Evolutionary conservation across 2,329 filamentous ascomycete species (phyloP), one percentile per base, ranked within the genome.

Genomic region (Alternaria alternata): DNA sequence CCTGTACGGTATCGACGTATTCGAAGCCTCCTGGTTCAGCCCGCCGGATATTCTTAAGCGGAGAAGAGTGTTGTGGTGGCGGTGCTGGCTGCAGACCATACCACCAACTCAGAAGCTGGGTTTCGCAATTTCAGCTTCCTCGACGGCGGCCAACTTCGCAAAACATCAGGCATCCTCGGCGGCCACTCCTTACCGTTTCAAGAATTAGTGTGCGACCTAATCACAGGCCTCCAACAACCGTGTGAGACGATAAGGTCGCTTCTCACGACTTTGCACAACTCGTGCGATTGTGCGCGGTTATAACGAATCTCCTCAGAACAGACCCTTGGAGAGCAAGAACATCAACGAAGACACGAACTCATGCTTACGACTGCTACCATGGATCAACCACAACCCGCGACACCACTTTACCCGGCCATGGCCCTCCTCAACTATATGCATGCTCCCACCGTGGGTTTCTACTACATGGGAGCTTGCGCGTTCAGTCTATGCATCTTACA

Each of bases 401-500:
- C 64, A 36, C 36, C 64, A 24, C 65, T 69, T 22, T 60, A 62
- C 30, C 58, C 69, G 18, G 70, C 70, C 24, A 70, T 73, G 68
- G 62, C 56, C n/a, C 63, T 77, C 5, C 61, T 78, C 34, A 64
- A 74, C 54, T 77, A 78, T 43, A 67, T 75, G 62, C 73, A 78
- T 32, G 75, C 75, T 9, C 75, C 75, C 1, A 54, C 65, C 0
- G 68, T 77, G 3, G 75, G 67, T 12, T 72, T 73, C 49, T 76
- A 73, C 67, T 77, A 68, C 43, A 48, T 76, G 8, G 72, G 63
- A 39, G 68, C 73, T 11, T 62, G 67, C 34, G 59, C 60, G 5
- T 76, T 76, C 57, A 67, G 68, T 44, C 30, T 74, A 11, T 74
- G 69, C 54, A 62, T 70, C 38, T 57, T 78, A n/a, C 75, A 77